These are phyloP conservation scores for Polytrichum commune DNA, from an alignment of 225 moss, liverwort and hornwort genomes.

Conservation along the genomic window DNA sequence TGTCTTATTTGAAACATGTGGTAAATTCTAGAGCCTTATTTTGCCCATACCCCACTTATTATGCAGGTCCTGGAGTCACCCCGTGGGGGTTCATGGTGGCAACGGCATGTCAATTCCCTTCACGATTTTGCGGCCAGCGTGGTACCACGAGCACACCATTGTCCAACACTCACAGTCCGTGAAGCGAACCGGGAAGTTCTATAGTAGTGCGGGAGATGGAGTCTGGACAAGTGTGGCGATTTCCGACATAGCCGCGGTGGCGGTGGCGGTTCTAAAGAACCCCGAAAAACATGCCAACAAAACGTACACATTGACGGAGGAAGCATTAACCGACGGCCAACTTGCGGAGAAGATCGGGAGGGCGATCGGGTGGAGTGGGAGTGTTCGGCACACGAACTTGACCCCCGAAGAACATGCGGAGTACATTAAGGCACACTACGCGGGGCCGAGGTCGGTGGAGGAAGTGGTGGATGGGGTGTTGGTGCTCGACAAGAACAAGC, in stretches of 20 bases:
- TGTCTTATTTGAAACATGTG: no score
- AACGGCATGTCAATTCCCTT: neutral
- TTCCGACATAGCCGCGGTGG: constrained; percentile 3
- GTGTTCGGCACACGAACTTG: constrained; percentile 2
- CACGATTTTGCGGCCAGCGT: constrained; percentile 4
- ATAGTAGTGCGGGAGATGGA: constrained; percentile 7
- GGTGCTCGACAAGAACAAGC: constrained; percentile 10
- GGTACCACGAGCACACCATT: neutral
- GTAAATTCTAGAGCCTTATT: no score
- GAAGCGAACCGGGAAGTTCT: neutral
- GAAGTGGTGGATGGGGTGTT: neutral
- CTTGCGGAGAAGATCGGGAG: constrained; percentile 6
- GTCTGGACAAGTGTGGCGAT: constrained; percentile 2
- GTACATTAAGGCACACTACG: neutral
- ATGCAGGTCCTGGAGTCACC: no score
- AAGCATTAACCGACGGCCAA: neutral
- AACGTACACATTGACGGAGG: constrained; percentile 1
- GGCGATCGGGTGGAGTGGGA: neutral
- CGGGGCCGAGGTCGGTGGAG: neutral
- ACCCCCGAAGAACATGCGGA: constrained; percentile 3
- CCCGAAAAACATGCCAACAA: neutral
- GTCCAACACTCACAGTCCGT: neutral
- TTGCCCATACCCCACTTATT: no score
- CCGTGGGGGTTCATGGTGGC: no score
- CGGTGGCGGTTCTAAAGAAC: neutral